Conservation (phyloP, 805 yeast genomes). For the Ogataea pignaliae region DNA sequence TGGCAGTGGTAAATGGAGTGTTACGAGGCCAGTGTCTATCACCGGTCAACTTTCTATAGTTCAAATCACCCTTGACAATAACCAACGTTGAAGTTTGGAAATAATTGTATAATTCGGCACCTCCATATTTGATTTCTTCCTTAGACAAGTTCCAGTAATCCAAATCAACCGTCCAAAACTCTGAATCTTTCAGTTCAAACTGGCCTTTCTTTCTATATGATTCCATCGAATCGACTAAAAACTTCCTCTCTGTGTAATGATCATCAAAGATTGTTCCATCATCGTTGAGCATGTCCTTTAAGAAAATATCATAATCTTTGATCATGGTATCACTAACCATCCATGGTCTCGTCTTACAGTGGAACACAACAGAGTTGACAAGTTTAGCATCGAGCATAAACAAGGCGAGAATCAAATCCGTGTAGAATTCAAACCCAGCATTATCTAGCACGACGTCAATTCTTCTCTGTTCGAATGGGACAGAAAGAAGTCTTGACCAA, state of each 20-base stretch:
- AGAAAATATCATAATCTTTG: slow-evolving; percentile 61
- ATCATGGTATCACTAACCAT: slow-evolving; percentile 95
- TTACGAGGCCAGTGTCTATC: slow-evolving; percentile 86
- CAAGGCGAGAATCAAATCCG: slow-evolving; percentile 67
- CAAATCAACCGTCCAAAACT: slow-evolving; percentile 82
- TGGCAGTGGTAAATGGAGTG: slow-evolving; percentile 67
- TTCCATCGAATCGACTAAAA: slow-evolving; percentile 42
- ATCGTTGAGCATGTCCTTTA: slow-evolving; percentile 51
- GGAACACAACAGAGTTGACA: slow-evolving; percentile 62
- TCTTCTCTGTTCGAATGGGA: slow-evolving; percentile 36
- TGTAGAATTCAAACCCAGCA: slow-evolving; percentile 91
- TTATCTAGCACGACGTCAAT: slow-evolving; percentile 87
- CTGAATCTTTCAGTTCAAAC: slow-evolving; percentile 50
- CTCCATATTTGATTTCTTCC: slow-evolving; percentile 49
- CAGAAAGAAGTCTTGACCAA: slow-evolving; percentile 46
- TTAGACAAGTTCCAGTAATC: slow-evolving; percentile 70
- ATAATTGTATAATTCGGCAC: slow-evolving; percentile 55
- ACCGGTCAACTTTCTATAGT: slow-evolving; percentile 89
- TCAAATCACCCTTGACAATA: slow-evolving; percentile 92
- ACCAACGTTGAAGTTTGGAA: slow-evolving; percentile 63
- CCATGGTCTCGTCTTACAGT: slow-evolving; percentile 92
- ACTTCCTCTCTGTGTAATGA: slow-evolving; percentile 42
- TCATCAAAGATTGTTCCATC: slow-evolving; percentile 42
- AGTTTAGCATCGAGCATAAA: slow-evolving; percentile 70
- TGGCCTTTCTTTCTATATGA: slow-evolving; percentile 42